A percentile compares a stretch with the other conserved stretches of the same genome.
These are phyloP conservation scores for Rehmannia glutinosa DNA, from an alignment of 257 asterid genomes.

Conservation along the genomic window DNA sequence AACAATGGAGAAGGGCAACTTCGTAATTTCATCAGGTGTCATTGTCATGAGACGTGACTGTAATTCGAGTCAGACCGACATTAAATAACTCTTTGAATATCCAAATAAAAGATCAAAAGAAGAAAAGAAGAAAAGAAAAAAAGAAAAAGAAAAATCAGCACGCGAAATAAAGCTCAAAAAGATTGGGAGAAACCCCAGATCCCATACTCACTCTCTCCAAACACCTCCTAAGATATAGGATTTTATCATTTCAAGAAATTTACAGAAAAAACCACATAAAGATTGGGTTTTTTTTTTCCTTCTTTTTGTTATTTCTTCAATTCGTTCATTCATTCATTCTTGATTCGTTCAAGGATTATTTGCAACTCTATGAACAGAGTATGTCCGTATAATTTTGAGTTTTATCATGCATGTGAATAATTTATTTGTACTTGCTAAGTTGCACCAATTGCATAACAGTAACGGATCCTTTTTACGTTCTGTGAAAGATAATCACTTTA, in stretches of 20 bases:
- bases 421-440: background rate
- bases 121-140: background rate
- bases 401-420: conserved; percentile 1
- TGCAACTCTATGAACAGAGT: background rate
- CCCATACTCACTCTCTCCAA: conserved; percentile 8
- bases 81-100: background rate
- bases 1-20: no score
- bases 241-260: background rate
- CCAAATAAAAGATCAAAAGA: background rate
- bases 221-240: conserved; percentile 14
- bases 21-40: background rate
- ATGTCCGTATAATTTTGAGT: background rate
- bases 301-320: background rate
- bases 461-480: background rate
- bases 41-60: background rate
- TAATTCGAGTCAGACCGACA: background rate
- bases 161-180: conserved; percentile 12
- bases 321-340: background rate
- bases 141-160: background rate
- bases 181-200: conserved; percentile 24
- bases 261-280: background rate
- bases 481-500: background rate
- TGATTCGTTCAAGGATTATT: background rate
- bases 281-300: background rate
- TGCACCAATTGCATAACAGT: background rate